Conservation (phyloP, 805 yeast species). For the Myxozyma geophila region DNA sequence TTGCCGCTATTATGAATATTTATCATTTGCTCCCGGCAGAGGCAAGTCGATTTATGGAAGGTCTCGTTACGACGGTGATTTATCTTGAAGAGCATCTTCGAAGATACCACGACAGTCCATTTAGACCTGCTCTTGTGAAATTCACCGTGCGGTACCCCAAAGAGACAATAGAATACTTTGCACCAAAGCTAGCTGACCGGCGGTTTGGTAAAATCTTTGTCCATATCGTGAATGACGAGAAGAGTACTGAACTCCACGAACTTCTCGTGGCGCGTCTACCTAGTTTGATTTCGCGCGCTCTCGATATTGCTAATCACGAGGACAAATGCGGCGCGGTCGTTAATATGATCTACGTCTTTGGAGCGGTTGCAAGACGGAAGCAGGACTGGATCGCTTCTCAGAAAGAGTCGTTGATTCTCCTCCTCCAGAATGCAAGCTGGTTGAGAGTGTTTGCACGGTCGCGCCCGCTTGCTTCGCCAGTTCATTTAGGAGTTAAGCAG, state of each 20-base stretch:
- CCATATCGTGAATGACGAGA: conserved; percentile 61
- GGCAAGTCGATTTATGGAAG: conserved; percentile 90
- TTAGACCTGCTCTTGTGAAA: conserved; percentile 86
- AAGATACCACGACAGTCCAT: conserved; percentile 84
- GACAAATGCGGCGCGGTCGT: conserved; percentile 61
- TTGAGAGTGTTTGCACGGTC: conserved; percentile 51
- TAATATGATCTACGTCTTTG: conserved; percentile 69
- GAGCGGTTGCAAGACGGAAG: conserved; percentile 55
- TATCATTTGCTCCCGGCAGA: conserved; percentile 91
- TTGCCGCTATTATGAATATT: conserved; percentile 85
- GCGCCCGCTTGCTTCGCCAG: conserved; percentile 59
- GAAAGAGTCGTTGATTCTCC: conserved; percentile 44
- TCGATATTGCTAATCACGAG: conserved; percentile 57
- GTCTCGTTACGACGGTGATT: conserved; percentile 73
- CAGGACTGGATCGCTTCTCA: conserved; percentile 63
- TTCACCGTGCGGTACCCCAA: conserved; percentile 81
- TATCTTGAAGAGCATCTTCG: conserved; percentile 81
- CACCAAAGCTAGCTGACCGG: conserved; percentile 68
- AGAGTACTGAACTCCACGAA: conserved; percentile 61
- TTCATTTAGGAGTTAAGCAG: conserved; percentile 73
- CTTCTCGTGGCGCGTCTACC: conserved; percentile 59
- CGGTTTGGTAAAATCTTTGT: conserved; percentile 68
- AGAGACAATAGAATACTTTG: conserved; percentile 72
- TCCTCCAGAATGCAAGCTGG: conserved; percentile 40
- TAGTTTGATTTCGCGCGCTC: conserved; percentile 53